Evolutionary conservation across 2,329 filamentous ascomycete genomes (phyloP).

Genomic region (Aspergillus sp.): DNA sequence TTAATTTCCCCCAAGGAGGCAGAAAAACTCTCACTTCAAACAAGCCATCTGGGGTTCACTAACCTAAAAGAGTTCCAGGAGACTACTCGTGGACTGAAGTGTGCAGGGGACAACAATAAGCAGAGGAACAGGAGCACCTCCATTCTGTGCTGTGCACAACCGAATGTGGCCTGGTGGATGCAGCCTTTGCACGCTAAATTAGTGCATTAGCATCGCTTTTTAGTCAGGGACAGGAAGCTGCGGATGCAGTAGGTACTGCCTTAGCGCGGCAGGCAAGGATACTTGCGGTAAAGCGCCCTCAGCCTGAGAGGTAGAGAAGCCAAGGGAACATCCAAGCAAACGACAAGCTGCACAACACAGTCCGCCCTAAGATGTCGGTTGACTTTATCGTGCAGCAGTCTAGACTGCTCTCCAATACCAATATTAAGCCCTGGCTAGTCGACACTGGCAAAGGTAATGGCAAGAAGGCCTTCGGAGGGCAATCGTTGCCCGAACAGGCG

Average conservation of each 20-base stretch:
- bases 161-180: background rate
- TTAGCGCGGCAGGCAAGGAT: slow-evolving; percentile 1
- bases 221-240: slow-evolving; percentile 11
- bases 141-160: background rate
- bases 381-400: background rate
- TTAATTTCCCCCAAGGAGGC: slow-evolving; percentile 7
- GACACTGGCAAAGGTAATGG: background rate
- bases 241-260: slow-evolving; percentile 1
- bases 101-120: background rate
- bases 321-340: background rate
- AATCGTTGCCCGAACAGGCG: slow-evolving; percentile 20
- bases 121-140: background rate
- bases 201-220: slow-evolving; percentile 1
- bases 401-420: background rate
- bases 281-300: background rate
- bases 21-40: background rate
- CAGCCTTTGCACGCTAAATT: background rate
- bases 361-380: background rate
- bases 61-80: background rate
- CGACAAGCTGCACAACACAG: background rate
- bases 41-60: slow-evolving; percentile 1
- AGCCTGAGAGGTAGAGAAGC: background rate
- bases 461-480: background rate
- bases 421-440: slow-evolving; percentile 4
- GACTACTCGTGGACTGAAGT: background rate